Percentiles rank a stretch among this genome's conserved stretches.
These are phyloP conservation scores for Calycina herbarum DNA, from an alignment of 2,329 filamentous ascomycete species.

Conservation along the genomic window DNA sequence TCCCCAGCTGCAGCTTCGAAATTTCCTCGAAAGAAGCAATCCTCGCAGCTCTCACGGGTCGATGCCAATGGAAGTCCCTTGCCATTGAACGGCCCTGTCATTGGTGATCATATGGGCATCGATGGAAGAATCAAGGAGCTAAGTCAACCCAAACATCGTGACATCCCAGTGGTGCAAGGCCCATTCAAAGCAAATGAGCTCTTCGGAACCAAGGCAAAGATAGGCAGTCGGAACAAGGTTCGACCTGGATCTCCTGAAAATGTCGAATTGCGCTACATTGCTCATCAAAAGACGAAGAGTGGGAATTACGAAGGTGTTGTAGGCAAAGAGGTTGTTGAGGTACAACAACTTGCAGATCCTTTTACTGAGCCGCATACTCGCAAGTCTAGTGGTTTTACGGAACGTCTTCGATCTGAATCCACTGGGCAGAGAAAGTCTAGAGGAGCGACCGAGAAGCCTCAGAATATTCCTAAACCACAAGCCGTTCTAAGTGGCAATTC, in stretches of 20 bases:
- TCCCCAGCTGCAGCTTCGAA: conserved; percentile 1
- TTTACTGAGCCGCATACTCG: conserved; percentile 24
- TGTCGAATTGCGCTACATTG: conserved; percentile 27
- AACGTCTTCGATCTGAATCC: conserved; percentile 21
- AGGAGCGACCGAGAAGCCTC: background rate
- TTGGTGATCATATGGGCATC: background rate
- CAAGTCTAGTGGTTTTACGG: conserved; percentile 25
- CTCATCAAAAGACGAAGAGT: conserved; percentile 31
- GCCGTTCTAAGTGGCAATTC: background rate
- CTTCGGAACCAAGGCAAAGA: conserved; percentile 25
- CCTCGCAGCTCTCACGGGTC: conserved; percentile 24
- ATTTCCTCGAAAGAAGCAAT: background rate
- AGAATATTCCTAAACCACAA: background rate
- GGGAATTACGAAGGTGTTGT: conserved; percentile 29
- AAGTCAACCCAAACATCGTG: background rate
- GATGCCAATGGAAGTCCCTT: conserved; percentile 28
- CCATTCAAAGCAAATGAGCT: conserved; percentile 9
- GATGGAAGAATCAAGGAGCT: background rate
- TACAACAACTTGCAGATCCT: conserved; percentile 30
- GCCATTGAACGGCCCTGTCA: background rate
- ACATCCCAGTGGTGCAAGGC: background rate
- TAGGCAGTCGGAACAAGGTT: conserved; percentile 29
- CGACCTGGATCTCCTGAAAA: conserved; percentile 30
- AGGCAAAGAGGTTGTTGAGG: conserved; percentile 27
- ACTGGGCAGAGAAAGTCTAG: background rate